A percentile compares a stretch with the other conserved stretches of the same genome.
These are phyloP conservation scores for Neurospora sp. DNA, from an alignment of 495 filamentous ascomycete genomes.

Conservation along the genomic window DNA sequence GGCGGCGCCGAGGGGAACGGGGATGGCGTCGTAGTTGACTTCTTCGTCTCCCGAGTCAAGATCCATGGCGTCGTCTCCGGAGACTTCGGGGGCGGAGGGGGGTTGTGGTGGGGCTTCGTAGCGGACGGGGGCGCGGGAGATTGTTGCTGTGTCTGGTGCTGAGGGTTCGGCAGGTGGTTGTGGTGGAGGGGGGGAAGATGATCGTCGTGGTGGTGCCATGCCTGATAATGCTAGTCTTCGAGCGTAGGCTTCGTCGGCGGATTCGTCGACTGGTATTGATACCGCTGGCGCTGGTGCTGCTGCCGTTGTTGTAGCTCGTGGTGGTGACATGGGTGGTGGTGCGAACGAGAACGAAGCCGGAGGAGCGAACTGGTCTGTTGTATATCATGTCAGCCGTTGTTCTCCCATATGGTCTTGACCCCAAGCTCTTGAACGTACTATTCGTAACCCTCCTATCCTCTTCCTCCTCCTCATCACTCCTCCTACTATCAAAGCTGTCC, in stretches of 20 bases:
- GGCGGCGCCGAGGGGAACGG: constrained; percentile 2
- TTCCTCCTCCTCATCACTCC: constrained; percentile 44
- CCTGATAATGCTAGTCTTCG: constrained; percentile 49
- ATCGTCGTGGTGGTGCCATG: constrained; percentile 26
- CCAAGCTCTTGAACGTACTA: constrained; percentile 30
- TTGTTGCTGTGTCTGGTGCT: constrained; percentile 39
- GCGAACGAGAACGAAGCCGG: constrained; percentile 59
- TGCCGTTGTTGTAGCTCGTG: constrained; percentile 25
- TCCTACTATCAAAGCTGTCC: constrained; percentile 28
- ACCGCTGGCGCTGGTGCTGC: constrained; percentile 6
- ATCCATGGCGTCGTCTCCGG: constrained; percentile 39
- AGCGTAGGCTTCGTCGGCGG: constrained; percentile 63
- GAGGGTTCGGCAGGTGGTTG: constrained; percentile 29
- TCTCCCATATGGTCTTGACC: not conserved
- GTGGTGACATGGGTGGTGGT: constrained; percentile 51
- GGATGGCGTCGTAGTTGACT: constrained; percentile 33
- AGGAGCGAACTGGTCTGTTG: constrained; percentile 59
- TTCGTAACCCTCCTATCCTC: constrained; percentile 39
- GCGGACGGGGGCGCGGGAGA: constrained; percentile 79
- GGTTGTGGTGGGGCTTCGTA: constrained; percentile 59
- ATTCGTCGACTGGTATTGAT: constrained; percentile 42
- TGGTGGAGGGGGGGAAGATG: constrained; percentile 35
- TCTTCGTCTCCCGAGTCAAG: constrained; percentile 34
- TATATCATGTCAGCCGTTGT: constrained; percentile 12
- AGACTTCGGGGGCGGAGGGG: not conserved